Conservation (phyloP, 2,329 filamentous ascomycete species). For the Penicillium sp. region DNA sequence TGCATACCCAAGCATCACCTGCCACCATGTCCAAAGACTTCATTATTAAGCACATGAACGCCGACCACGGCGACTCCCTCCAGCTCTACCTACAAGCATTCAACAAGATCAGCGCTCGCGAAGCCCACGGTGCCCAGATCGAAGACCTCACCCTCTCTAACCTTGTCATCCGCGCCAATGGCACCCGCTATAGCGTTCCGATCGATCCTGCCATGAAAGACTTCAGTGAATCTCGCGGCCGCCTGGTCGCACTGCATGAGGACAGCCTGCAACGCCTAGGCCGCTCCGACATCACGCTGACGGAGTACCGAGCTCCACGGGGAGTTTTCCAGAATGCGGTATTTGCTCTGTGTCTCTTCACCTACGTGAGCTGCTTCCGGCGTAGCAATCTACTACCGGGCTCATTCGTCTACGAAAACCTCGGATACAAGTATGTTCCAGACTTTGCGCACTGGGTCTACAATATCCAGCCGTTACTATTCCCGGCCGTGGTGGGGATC, state of each 20-base stretch:
- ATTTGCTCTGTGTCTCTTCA: slow-evolving; percentile 56
- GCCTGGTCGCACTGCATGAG: slow-evolving; percentile 71
- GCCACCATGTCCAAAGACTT: slow-evolving; percentile 49
- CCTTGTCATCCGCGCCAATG: slow-evolving; percentile 61
- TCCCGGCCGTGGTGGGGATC: slow-evolving; percentile 60
- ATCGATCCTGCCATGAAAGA: slow-evolving; percentile 70
- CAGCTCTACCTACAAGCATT: slow-evolving; percentile 75
- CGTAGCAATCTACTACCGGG: slow-evolving; percentile 56
- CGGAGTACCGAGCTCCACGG: slow-evolving; percentile 52
- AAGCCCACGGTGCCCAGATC: slow-evolving; percentile 60
- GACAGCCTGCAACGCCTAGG: slow-evolving; percentile 61
- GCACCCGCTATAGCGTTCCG: slow-evolving; percentile 53
- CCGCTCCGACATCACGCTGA: slow-evolving; percentile 57
- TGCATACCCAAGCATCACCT: neutral
- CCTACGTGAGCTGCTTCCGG: slow-evolving; percentile 53
- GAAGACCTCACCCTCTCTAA: slow-evolving; percentile 63
- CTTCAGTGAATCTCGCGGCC: slow-evolving; percentile 65
- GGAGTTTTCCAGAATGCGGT: slow-evolving; percentile 52
- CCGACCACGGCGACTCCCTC: slow-evolving; percentile 73
- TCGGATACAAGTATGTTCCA: slow-evolving; percentile 55
- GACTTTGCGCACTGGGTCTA: slow-evolving; percentile 59
- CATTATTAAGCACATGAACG: slow-evolving; percentile 83
- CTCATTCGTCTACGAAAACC: slow-evolving; percentile 48
- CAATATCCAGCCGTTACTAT: slow-evolving; percentile 59
- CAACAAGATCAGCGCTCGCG: slow-evolving; percentile 55